Evolutionary conservation across 1,284 basidiomycete species (phyloP), one percentile per base, ranked within the genome.

Genomic region (Leccinum subspadiceum): DNA sequence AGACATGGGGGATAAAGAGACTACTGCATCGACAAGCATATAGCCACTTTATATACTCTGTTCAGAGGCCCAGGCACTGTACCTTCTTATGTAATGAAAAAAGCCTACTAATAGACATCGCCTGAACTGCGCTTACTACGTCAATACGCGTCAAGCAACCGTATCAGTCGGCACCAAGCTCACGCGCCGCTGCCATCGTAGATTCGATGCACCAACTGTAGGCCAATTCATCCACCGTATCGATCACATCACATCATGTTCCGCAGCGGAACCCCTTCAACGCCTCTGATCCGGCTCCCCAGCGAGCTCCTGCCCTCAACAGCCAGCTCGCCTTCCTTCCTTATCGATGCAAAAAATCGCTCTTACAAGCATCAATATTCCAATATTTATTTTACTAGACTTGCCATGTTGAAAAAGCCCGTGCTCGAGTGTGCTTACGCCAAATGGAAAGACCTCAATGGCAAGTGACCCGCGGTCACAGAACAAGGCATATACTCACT

Each of bases 341-440:
- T 79, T 49, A 81, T 91, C 57, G 77, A 78, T 48, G 66, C 73
- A 22, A 73, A 73, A 39, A 81, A 86, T 68, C 86, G 82, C 68
- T 86, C 89, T 1, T 92, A 90, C 77, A 89, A 83, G 70, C 89
- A 95, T 67, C 95, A 97, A 75, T 97, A 96, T 76, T 87, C 95
- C 3, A 96, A 95, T 70, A 91, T 97, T 33, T 97, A 97, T 78
- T 97, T 93, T 70, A 79, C 90, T 13, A 77, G 94, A 24, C 79
- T 97, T 10, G 80, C 84, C 29, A 73, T 84, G 48, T 78, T 96
- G 8, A 79, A 88, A 58, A 75, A 78, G 10, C 76, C 79, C 17
- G 88, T 96, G 1, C 82, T 89, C 65, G 75, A 85, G 57, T 79
- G 78, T 22, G 94, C 94, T 2, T 71, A 70, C 33, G 76, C 78